These are phyloP conservation scores for Kockovaella imperatae DNA, from an alignment of 768 basidiomycete genomes.

Conservation along the genomic window DNA sequence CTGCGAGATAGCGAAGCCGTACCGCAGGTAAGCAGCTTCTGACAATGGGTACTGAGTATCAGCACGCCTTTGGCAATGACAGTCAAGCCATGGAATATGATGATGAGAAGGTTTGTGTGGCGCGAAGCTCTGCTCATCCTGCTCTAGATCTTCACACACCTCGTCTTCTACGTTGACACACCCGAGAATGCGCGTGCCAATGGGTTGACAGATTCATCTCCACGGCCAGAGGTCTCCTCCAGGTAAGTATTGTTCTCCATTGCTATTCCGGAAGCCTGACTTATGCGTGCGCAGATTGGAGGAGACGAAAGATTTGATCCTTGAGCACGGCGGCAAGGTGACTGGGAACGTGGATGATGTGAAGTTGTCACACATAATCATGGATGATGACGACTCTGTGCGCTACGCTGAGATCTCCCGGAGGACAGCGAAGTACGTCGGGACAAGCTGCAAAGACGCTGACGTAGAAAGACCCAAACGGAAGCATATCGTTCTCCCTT, in stretches of 20 bases:
- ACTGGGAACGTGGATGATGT: constrained; percentile 59
- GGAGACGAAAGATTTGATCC: constrained; percentile 52
- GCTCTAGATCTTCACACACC: constrained; percentile 63
- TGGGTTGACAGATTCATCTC: constrained; percentile 54
- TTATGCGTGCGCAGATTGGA: constrained; percentile 50
- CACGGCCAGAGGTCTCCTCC: constrained; percentile 48
- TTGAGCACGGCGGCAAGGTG: constrained; percentile 64
- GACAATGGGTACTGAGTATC: background rate
- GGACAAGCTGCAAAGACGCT: background rate
- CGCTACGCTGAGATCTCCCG: constrained; percentile 64
- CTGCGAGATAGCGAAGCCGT: constrained; percentile 42
- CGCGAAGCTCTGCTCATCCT: background rate
- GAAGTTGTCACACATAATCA: constrained; percentile 75
- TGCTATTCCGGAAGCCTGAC: background rate
- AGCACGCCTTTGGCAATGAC: constrained; percentile 48
- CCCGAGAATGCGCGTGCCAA: constrained; percentile 62
- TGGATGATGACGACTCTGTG: constrained; percentile 73
- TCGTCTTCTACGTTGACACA: constrained; percentile 88
- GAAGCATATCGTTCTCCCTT: constrained; percentile 66
- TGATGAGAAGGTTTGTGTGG: constrained; percentile 49
- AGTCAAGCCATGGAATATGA: constrained; percentile 69
- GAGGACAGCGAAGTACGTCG: constrained; percentile 61
- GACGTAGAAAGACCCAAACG: constrained; percentile 62
- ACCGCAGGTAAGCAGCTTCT: background rate
- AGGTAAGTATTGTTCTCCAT: constrained; percentile 49